Base-by-base conservation (phyloP, 2,329 filamentous ascomycete genomes). In the Scytalidium lignicola region DNA sequence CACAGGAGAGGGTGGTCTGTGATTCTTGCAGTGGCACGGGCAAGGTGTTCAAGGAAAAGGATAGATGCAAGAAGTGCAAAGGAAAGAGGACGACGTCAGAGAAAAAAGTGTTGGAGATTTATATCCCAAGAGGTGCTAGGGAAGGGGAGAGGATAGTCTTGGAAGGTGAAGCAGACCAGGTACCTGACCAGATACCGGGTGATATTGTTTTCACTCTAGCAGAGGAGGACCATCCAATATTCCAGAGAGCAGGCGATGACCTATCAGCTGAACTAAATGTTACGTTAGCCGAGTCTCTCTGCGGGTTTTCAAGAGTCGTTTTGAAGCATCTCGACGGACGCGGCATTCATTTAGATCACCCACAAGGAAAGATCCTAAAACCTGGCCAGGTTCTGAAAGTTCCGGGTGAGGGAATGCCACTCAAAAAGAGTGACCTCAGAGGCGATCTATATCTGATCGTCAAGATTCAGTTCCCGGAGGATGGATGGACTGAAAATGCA, bases 51-150 rank as follows among this genome's bases (percentile, higher is more conserved):
- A 92, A 92, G 69, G 90, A 96, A 64, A 97, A 97, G 75, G 93
- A 99, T 64, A 89, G 90, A 65, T 99, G 93, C 77, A 96, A 95
- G 78, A 96, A 93, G 75, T 99, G 93, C 82, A 97, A 97, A 73
- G 93, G 93, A 63, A 88, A 88, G 68, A 82, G 89, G 54, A 90
- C 89, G 13, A 82, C 83, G 41, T 86, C 90, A 62, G 88, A 93
- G 70, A 93, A 88, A 70, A 99, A 97, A 74, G 88, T 92, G 3
- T 76, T 99, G 52, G 93, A 99, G 71, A 85, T 99, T 46, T 97
- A 97, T 72, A 96, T 99, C 52, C 90, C 92, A 9, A 83, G 88
- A 46, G 92, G 92, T 43, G 86, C 87, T 37, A 81, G 81, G 74
- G 85, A 95, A 66, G 91, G 91, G 56, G 92, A 99, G 63, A 83